These are phyloP conservation scores for Kingdonia uniflora DNA, from an alignment of 164 flowering plant genomes.

Conservation along the genomic window DNA sequence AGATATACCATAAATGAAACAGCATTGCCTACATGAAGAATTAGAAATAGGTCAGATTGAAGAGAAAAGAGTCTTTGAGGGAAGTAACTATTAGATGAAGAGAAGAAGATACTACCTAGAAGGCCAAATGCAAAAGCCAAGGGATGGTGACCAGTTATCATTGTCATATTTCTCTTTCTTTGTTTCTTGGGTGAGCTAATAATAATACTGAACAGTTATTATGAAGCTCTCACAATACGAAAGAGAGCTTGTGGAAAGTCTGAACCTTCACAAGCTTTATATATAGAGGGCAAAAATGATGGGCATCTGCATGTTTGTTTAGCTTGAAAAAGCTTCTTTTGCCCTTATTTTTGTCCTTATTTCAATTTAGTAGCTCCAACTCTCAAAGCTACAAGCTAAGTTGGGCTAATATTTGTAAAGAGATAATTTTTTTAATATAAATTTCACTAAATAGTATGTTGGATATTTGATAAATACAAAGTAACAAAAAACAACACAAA, in stretches of 20 bases:
- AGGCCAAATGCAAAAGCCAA: constrained; percentile 38
- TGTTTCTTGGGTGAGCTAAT: no score
- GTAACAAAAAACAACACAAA: no score
- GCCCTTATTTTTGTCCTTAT: no score
- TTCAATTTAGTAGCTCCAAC: no score
- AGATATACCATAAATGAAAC: constrained; percentile 57
- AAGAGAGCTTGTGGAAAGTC: constrained; percentile 4
- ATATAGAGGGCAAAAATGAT: constrained; percentile 5
- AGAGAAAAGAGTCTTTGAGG: not conserved
- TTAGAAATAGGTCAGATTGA: not conserved
- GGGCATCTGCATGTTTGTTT: not conserved
- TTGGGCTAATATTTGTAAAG: no score
- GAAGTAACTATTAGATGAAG: not conserved
- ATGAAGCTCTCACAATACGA: not conserved
- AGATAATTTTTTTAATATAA: no score
- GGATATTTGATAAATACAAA: no score
- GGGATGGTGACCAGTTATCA: constrained; percentile 14
- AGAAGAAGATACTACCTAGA: constrained; percentile 35
- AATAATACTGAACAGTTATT: no score
- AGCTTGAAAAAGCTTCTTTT: no score
- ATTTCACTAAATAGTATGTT: no score
- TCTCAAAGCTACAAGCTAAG: no score
- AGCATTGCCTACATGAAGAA: constrained; percentile 37
- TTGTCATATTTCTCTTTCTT: constrained; percentile 20
- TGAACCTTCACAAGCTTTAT: constrained; percentile 1